A percentile compares a stretch with the other conserved stretches of the same genome.
Conservation (phyloP, 2,329 filamentous ascomycete genomes). For the Nectriaceae sp. region DNA sequence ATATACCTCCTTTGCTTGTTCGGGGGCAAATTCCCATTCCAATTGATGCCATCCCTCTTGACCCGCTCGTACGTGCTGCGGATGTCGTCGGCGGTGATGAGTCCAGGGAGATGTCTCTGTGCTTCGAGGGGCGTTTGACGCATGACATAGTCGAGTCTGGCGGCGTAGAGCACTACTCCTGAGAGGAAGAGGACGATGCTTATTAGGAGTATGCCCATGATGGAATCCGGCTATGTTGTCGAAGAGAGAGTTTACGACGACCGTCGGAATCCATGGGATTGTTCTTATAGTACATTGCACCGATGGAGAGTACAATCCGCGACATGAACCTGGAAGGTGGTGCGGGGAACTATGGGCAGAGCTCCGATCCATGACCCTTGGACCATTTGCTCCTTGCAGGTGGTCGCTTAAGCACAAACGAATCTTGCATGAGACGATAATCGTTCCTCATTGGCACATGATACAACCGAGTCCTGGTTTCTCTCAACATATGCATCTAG, state of each 20-base stretch:
- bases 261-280: too few species aligned
- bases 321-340: neutral
- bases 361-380: neutral
- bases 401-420: neutral
- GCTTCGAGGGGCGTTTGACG: constrained; percentile 38
- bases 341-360: neutral
- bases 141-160: constrained; percentile 39
- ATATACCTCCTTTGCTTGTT: constrained; percentile 45
- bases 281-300: too few species aligned
- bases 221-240: neutral
- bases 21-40: constrained; percentile 39
- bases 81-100: constrained; percentile 40
- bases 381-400: neutral
- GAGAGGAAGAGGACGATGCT: neutral
- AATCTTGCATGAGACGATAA: neutral
- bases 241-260: neutral
- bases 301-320: too few species aligned
- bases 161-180: constrained; percentile 23
- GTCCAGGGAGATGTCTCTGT: constrained; percentile 28
- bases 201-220: neutral
- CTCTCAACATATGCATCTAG: too few species aligned
- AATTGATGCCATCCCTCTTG: constrained; percentile 40
- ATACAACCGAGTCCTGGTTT: too few species aligned
- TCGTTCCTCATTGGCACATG: too few species aligned
- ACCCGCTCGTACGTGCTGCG: constrained; percentile 36